Base-by-base conservation (phyloP, 139 green algal genomes). In the Coelastrella sp. region DNA sequence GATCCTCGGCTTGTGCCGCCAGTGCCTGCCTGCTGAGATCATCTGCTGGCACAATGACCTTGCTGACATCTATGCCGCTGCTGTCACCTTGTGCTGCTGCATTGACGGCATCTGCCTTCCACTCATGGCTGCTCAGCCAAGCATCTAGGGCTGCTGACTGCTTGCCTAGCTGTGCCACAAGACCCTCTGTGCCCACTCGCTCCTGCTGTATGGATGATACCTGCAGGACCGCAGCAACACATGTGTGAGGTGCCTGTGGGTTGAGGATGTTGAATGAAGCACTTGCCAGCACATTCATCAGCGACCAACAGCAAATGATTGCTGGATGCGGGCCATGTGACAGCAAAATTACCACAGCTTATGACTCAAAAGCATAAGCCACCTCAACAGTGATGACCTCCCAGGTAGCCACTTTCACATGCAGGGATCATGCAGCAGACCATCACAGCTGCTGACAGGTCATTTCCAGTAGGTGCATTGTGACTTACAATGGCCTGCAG, bases 81-180 rank as follows among this genome's bases (percentile, higher is more conserved):
- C 61, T 81, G 68, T 60, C 85, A 11, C 35, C 78, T 27, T 65
- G n/a, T 17, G 10, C n/a, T 66, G n/a, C 88, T 65, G 58, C 57
- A 56, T 74, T 57, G 7, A 94, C 85, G 78, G 91, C 89, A 35
- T 89, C 82, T 15, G 81, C 73, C 35, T 94, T 93, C 83, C 85
- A 80, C 76, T 98, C 95, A 90, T 98, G 96, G 8, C 92, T 92
- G 0, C 93, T 93, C 58, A 98, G 93, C 95, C 96, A 98, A 0
- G 11, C 49, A 35, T 95, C 92, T 59, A 97, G 91, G 84, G 93
- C 92, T 57, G 79, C 70, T 8, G 79, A 92, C 84, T 95, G 94
- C n/a, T 70, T 78, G 22, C 86, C 90, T 73, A 98, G 91, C 84
- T 96, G 91, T 57, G 92, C 89, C 56, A 97, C 95, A 17, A 92